A percentile compares a stretch with the other conserved stretches of the same genome.
phyloP scores from a whole-genome alignment of 768 basidiomycete species.

The button mushroom (Agaricus bisporus) region DNA sequence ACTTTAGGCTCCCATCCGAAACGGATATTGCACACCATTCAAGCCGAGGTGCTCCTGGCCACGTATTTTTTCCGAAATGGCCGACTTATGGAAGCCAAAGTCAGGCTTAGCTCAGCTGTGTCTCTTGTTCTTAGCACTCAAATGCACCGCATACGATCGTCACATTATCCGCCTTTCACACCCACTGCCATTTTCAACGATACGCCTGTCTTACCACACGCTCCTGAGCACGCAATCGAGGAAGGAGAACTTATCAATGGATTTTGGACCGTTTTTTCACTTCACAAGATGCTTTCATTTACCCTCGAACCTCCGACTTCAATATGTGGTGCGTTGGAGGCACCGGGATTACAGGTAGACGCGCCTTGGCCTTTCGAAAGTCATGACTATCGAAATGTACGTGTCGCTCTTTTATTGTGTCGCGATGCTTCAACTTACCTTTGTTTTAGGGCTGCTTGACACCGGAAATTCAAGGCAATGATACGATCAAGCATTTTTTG shows the following conservation, averaged over 20 bases:
- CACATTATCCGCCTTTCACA: slow-evolving; percentile 28
- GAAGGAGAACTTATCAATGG: slow-evolving; percentile 63
- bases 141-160: slow-evolving; percentile 40
- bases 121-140: slow-evolving; percentile 41
- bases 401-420: slow-evolving; percentile 6
- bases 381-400: slow-evolving; percentile 31
- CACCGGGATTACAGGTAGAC: slow-evolving; percentile 43
- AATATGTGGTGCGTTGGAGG: slow-evolving; percentile 50
- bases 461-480: slow-evolving; percentile 36
- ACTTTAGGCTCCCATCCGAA: slow-evolving; percentile 43
- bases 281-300: slow-evolving; percentile 53
- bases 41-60: slow-evolving; percentile 58
- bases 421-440: slow-evolving; percentile 10
- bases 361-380: slow-evolving; percentile 48
- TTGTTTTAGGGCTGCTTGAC: slow-evolving; percentile 35
- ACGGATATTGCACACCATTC: slow-evolving; percentile 46
- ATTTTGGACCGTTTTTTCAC: slow-evolving; percentile 56
- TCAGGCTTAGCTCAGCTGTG: slow-evolving; percentile 47
- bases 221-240: slow-evolving; percentile 41
- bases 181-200: slow-evolving; percentile 32
- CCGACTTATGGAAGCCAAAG: slow-evolving; percentile 54
- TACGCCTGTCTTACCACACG: slow-evolving; percentile 35
- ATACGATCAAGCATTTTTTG: slow-evolving; percentile 46
- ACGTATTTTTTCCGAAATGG: slow-evolving; percentile 61
- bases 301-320: slow-evolving; percentile 45